phyloP scores from a whole-genome alignment of 2,329 filamentous ascomycete species.

The Talaromyces sp. region DNA sequence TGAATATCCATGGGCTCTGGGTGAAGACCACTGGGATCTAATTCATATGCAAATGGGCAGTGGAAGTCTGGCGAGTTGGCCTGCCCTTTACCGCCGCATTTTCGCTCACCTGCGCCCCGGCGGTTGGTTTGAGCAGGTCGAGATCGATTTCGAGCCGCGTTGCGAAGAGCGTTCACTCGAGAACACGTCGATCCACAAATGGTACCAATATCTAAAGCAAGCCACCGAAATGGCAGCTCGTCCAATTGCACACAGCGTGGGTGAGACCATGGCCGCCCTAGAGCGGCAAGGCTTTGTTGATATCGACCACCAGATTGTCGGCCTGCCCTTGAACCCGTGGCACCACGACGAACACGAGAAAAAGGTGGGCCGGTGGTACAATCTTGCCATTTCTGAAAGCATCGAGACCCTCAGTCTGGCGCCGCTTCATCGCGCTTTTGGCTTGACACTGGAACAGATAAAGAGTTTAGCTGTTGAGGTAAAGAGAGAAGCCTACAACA shows the following conservation, averaged over 20 bases:
- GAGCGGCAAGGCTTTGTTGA: slow-evolving; percentile 71
- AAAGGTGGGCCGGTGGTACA: slow-evolving; percentile 75
- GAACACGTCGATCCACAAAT: slow-evolving; percentile 54
- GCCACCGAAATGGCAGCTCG: slow-evolving; percentile 62
- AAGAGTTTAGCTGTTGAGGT: slow-evolving; percentile 57
- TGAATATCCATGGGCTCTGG: slow-evolving; percentile 66
- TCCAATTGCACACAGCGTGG: slow-evolving; percentile 59
- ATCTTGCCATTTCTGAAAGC: slow-evolving; percentile 67
- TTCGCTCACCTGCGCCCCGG: slow-evolving; percentile 71
- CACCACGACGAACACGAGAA: slow-evolving; percentile 57
- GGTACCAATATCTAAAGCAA: slow-evolving; percentile 63
- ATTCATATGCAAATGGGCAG: slow-evolving; percentile 75
- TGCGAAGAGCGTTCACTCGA: slow-evolving; percentile 60
- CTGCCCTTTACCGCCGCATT: slow-evolving; percentile 63
- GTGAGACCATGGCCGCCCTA: slow-evolving; percentile 55
- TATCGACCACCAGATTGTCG: slow-evolving; percentile 63
- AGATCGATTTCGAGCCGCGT: slow-evolving; percentile 75
- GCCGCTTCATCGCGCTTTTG: slow-evolving; percentile 62
- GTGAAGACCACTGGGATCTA: slow-evolving; percentile 68
- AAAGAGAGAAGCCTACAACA: slow-evolving; percentile 62
- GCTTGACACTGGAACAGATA: slow-evolving; percentile 59
- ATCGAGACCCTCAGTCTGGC: slow-evolving; percentile 67
- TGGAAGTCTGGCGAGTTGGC: slow-evolving; percentile 74
- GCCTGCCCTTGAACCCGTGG: slow-evolving; percentile 71
- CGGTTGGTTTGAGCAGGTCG: slow-evolving; percentile 77